A percentile compares a stretch with the other conserved stretches of the same genome.
phyloP scores from a whole-genome alignment of 441 rosid genomes.

The Erysimum cheiri region DNA sequence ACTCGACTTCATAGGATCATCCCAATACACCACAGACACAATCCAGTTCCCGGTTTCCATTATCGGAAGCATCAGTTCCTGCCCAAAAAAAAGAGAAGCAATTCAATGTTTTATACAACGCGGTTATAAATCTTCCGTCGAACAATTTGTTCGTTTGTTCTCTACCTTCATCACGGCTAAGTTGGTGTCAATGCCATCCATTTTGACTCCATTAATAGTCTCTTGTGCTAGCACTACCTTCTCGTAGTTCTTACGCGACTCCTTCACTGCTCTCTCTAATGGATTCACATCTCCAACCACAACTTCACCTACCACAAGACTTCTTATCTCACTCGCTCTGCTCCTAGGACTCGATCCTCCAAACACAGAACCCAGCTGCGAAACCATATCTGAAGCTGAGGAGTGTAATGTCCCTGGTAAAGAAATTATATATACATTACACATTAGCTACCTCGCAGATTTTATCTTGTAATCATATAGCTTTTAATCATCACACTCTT shows the following conservation, averaged over 20 bases:
- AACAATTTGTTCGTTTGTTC: background rate
- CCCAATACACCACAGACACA: slow-evolving; percentile 71
- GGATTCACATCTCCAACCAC: slow-evolving; percentile 83
- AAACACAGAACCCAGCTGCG: slow-evolving; percentile 72
- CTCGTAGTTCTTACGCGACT: slow-evolving; percentile 74
- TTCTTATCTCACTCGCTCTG: slow-evolving; percentile 49
- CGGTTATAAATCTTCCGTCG: background rate
- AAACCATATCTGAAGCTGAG: slow-evolving; percentile 78
- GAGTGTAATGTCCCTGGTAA: slow-evolving; percentile 50
- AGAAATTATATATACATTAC: slow-evolving; percentile 39
- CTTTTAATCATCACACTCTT: slow-evolving; percentile 23
- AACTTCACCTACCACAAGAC: slow-evolving; percentile 76
- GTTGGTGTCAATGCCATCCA: slow-evolving; percentile 90
- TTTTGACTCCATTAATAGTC: slow-evolving; percentile 88
- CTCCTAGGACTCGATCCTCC: slow-evolving; percentile 59
- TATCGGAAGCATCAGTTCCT: slow-evolving; percentile 84
- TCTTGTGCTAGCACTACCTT: slow-evolving; percentile 79
- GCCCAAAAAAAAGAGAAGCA: slow-evolving; percentile 32
- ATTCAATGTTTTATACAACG: background rate
- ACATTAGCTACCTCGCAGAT: slow-evolving; percentile 11
- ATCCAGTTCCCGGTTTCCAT: slow-evolving; percentile 68
- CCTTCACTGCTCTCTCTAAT: slow-evolving; percentile 77
- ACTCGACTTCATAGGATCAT: slow-evolving; percentile 69
- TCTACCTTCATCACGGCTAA: slow-evolving; percentile 96
- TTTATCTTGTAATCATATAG: background rate